These are phyloP conservation scores for Cryphonectria radicalis DNA, from an alignment of 2,329 filamentous ascomycete species.

Conservation along the genomic window DNA sequence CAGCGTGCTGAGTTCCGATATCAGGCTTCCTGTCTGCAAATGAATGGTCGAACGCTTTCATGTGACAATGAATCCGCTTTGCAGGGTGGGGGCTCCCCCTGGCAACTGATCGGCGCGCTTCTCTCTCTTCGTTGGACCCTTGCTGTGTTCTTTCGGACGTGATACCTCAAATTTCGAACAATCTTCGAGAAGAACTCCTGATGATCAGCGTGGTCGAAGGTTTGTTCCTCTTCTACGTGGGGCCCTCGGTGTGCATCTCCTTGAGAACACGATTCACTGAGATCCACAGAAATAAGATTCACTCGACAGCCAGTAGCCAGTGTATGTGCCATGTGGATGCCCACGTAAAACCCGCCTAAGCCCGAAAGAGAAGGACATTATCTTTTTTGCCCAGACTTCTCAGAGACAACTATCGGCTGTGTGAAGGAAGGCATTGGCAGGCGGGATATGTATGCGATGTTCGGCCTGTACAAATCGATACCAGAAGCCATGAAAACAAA, in stretches of 20 bases:
- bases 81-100: background rate
- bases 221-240: background rate
- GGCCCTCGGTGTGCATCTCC: background rate
- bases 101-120: background rate
- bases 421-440: background rate
- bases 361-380: background rate
- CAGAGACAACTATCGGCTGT: background rate
- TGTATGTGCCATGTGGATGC: background rate
- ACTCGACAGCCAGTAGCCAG: background rate
- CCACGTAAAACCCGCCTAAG: background rate
- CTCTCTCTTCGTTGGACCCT: background rate
- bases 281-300: slow-evolving; percentile 6
- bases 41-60: background rate
- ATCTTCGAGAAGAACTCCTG: background rate
- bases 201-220: background rate
- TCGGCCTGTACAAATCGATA: background rate
- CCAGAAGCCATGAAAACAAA: background rate
- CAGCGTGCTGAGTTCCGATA: background rate
- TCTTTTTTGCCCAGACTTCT: background rate
- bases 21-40: background rate
- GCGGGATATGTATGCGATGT: background rate
- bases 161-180: background rate
- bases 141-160: background rate
- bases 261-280: background rate
- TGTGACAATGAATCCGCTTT: background rate